Evolutionary conservation across 352 stramenopile genomes (phyloP), one percentile per base, ranked within the genome.

Genomic region (Plasmopara viticola): DNA sequence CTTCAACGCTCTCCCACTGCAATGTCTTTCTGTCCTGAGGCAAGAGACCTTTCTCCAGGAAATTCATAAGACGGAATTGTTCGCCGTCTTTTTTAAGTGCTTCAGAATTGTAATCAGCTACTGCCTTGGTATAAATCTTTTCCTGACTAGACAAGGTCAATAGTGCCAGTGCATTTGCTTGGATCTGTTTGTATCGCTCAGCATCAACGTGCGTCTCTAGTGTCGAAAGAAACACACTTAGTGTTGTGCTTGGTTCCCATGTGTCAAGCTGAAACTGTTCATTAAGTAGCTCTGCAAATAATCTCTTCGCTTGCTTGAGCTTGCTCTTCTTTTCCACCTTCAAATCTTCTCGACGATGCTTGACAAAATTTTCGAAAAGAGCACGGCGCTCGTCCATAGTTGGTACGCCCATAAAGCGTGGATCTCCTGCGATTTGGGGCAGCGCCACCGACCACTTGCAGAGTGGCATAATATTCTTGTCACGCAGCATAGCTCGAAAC

Each of bases 401-500:
- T 20, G 67, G 56, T 6, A 92, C 60, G 0, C 72, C 76, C 44
- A 87, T 68, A 53, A 93, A 93, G 0, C 82, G 75, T 2, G 74
- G 70, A 44, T 93, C 82, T n/a, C 61, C 60, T 15, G 75, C 68
- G 53, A 93, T 89, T 34, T 79, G 73, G 6, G 82, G 79, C 31
- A 93, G 63, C 29, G 78, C 82, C 9, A 87, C 82, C 40, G 78
- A 87, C 82, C 82, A 93, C 48, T 89, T 89, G 48, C 62, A 79
- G 31, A 88, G 83, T 40, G 82, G 82, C 78, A 93, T 89, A 51
- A 93, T 87, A 48, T 82, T 85, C 59, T 90, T 90, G 47, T 90
- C 78, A 29, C 79, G 71, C 46, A 93, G 56, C 82, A 93, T 85
- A 25, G 71, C 57, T 7, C 68, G 59, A 42, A 90, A 93, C 30